Base-by-base conservation (phyloP, 1,139 yeast species). In the Sugiyamaella pinicola region DNA sequence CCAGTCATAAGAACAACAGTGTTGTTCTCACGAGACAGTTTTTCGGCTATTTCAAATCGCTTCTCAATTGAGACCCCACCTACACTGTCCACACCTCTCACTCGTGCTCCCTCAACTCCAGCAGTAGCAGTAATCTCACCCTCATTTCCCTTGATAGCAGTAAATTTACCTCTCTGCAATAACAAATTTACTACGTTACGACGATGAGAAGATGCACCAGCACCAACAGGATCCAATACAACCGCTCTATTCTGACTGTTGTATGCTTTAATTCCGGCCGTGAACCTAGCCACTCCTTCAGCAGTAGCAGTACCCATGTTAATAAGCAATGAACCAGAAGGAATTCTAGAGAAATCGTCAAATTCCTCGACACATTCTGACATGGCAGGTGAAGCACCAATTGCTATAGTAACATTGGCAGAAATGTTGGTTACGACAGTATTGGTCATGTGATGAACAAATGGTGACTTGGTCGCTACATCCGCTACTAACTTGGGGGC, bases 351-450 rank as follows among this genome's bases (percentile, higher is more conserved):
- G 56, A 91, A 76, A 29, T 87, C 95, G 9, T 69, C 78, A 61
- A 78, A 89, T 65, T 91, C 97, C 1, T 74, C 79, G 0, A 75
- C 62, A 44, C 84, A 75, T 63, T 88, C 96, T n/a, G 95, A 85
- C 97, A 91, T 91, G 21, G 88, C 83, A 2, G 98, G 97, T 1
- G 95, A 84, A 0, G 86, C 95, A 1, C 96, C 96, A 22, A 85
- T 71, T 0, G 97, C 90, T 52, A 91, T 72, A 0, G 95, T 83
- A n/a, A 88, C 87, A 64, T 91, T 90, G 28, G 98, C 97, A 58
- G 90, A 85, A 65, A 88, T 83, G 65, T 88, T 85, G 65, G 88
- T 87, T 38, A 87, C 96, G n/a, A 91, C 97, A 53, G 80, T 80
- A 65, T 91, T 91, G 35, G 97, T 90, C 57, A 91, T 84, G 62